Base-by-base conservation (phyloP, 2,329 filamentous ascomycete genomes). In the Xenoacremonium recifei region DNA sequence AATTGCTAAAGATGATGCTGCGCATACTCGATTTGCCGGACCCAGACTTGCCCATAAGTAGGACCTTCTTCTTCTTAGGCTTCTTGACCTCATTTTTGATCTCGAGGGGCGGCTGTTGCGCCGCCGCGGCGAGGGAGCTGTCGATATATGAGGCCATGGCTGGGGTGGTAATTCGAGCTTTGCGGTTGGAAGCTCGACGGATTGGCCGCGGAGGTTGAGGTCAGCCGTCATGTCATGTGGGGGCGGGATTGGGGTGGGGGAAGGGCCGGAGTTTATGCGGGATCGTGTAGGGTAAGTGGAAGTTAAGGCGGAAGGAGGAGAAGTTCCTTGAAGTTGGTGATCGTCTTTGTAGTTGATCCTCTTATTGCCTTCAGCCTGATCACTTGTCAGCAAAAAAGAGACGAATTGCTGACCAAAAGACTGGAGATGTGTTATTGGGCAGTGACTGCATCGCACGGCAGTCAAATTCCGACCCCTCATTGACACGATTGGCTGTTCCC, bases 11-110 rank as follows among this genome's bases (percentile, higher is more conserved):
- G 65, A 99, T 96, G 62, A 99, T 97, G 61, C 87, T 93, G 51
- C 93, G 82, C 93, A 99, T 99, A 42, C 90, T 96, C 31, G 91
- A 96, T 70, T 99, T 99, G 41, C 93, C 93, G 0, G 92, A 96
- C 40, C 93, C 93, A 49, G 89, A 95, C 73, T 96, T 96, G 56
- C 93, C 93, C 93, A 91, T 91, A 48, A 91, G 73, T 37, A 91
- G 74, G 38, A 91, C 87, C 77, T 91, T 91, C 72, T 88, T 89
- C 77, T 91, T 91, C 75, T 89, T 88, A 58, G 80, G 79, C 55
- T 84, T 85, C 68, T 79, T 81, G 51, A 81, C 69, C 62, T 79
- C 76, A 52, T 58, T 71, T 47, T 69, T 65, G 37, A 71, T 48
- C 39, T 72, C 71, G 39, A 56, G 55, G 7, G 61, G 41, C 6